Evolutionary conservation across 345 rosid genomes (phyloP), one percentile per base, ranked within the genome.

Genomic region (Rhodamnia rubescens): DNA sequence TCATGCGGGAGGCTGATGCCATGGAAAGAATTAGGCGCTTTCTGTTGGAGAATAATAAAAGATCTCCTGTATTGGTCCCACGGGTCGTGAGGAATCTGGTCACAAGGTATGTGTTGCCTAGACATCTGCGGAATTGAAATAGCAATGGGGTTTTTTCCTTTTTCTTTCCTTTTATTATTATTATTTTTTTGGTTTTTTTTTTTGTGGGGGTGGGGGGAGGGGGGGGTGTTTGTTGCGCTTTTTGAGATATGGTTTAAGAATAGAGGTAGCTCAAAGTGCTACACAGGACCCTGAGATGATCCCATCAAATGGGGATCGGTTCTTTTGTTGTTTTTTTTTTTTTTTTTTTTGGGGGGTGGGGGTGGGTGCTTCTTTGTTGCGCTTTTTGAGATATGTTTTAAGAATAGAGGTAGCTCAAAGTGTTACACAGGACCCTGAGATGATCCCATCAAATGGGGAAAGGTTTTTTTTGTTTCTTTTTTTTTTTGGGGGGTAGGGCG

Each of bases 41-140:
- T 90, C 92, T 96, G 24, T 91, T 93, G 53, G 88, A 88, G 88
- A 93, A 94, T 88, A 96, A 95, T 93, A 94, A 89, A 89, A 95
- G 87, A 92, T 87, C 92, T 89, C 99, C 99, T 24, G 98, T 95
- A 87, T 16, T 88, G 83, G 98, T 95, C 85, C 99, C 99, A 42
- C 90, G 94, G 87, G 90, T 92, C 50, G 83, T 91, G 61, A 91
- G 61, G 81, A 89, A 93, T 90, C 89, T 89, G 91, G 97, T 93
- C 87, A 95, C 98, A 86, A 94, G 97, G 99, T 95, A 90, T 74
- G 87, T 87, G 18, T 36, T 83, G 14, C 75, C 53, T 59, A 58
- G 78, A n/a, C 56, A 47, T 51, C 26, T 82, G 32, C 44, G 36
- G 21, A 82, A 29, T 7, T 52, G 24, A 52, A 50, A 51, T 61